Conservation (phyloP, 345 rosid genomes). For the Acer negundo region DNA sequence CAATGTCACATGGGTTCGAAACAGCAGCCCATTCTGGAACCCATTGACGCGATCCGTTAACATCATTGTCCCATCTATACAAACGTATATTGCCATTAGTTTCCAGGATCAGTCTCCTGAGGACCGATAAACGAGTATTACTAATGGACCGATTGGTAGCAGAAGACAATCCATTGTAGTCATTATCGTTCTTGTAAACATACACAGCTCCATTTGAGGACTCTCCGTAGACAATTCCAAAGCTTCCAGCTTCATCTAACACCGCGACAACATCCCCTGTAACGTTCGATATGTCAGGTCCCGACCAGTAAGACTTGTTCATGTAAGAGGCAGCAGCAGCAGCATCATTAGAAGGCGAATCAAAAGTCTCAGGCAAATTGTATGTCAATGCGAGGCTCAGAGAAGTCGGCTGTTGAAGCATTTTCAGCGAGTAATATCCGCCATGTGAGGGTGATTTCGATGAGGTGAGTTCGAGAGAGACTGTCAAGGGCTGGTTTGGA, state of each 20-base stretch:
- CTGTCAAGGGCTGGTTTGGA: conserved; percentile 82
- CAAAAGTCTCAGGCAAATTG: conserved; percentile 37
- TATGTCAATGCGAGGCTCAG: conserved; percentile 80
- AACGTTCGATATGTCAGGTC: conserved; percentile 85
- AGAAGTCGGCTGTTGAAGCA: conserved; percentile 86
- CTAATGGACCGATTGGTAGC: conserved; percentile 30
- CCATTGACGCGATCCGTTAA: conserved; percentile 82
- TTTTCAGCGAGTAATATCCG: conserved; percentile 74
- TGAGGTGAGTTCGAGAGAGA: conserved; percentile 65
- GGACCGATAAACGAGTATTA: conserved; percentile 33
- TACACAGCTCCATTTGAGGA: conserved; percentile 75
- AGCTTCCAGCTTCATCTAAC: conserved; percentile 78
- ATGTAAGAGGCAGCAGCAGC: conserved; percentile 36
- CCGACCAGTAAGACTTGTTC: conserved; percentile 87
- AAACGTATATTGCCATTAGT: conserved; percentile 73
- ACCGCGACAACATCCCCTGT: conserved; percentile 78
- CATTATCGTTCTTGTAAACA: conserved; percentile 69
- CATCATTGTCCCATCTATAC: conserved; percentile 81
- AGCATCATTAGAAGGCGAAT: conserved; percentile 16
- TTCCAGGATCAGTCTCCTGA: conserved; percentile 69
- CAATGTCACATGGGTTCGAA: conserved; percentile 83
- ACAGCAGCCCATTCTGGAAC: conserved; percentile 91
- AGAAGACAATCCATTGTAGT: conserved; percentile 44
- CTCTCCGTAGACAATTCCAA: conserved; percentile 79
- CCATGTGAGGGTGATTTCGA: conserved; percentile 44